A percentile compares a stretch with the other conserved stretches of the same genome.
Conservation (phyloP, 2,329 filamentous ascomycete genomes). For the Fusarium sp. region DNA sequence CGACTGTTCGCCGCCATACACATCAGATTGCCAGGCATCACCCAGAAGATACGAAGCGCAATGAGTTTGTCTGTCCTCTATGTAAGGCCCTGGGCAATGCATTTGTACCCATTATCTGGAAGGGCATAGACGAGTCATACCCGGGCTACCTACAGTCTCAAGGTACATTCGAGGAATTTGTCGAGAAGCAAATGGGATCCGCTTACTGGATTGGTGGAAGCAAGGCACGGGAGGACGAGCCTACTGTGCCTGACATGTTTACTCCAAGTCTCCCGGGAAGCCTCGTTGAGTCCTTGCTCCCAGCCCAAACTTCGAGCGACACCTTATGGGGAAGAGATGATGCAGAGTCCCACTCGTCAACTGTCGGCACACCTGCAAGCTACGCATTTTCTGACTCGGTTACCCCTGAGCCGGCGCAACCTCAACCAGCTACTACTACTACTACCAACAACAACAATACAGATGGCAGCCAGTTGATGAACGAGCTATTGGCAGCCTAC, state of each 20-base stretch:
- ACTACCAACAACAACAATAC: neutral
- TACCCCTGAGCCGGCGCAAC: conserved; percentile 39
- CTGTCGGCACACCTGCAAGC: conserved; percentile 54
- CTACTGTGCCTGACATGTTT: conserved; percentile 44
- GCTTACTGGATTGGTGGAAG: conserved; percentile 55
- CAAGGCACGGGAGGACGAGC: conserved; percentile 51
- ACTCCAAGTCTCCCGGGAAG: conserved; percentile 54
- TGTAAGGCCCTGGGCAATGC: conserved; percentile 97
- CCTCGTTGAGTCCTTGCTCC: conserved; percentile 51
- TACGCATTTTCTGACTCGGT: conserved; percentile 54
- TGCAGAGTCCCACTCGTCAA: conserved; percentile 45
- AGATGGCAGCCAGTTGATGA: conserved; percentile 50
- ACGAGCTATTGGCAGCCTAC: conserved; percentile 70
- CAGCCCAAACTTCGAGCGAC: conserved; percentile 50
- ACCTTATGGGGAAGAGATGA: conserved; percentile 56
- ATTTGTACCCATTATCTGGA: conserved; percentile 96
- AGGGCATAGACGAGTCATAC: conserved; percentile 86
- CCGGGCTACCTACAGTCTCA: conserved; percentile 74
- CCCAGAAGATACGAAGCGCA: conserved; percentile 79
- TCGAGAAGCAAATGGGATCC: conserved; percentile 66
- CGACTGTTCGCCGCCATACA: conserved; percentile 83
- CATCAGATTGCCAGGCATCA: conserved; percentile 96
- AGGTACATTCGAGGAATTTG: conserved; percentile 73
- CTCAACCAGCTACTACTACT: conserved; percentile 7
- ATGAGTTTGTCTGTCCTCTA: conserved; percentile 95